Conservation (phyloP, 116 monocot species). For the Papilionanthe hybrid region DNA sequence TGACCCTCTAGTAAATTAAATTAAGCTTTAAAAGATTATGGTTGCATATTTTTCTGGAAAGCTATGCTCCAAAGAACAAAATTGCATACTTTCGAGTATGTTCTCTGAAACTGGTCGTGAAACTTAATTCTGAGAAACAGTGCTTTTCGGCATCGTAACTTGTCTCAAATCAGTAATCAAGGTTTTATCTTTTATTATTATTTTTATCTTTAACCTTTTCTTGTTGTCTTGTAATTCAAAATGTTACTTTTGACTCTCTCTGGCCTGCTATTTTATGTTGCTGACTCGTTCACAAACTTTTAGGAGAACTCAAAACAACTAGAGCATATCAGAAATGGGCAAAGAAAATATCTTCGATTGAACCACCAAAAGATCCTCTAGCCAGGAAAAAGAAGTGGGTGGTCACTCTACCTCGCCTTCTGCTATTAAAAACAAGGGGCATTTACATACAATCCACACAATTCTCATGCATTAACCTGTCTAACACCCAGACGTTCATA, state of each 20-base stretch:
- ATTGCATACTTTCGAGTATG: neutral
- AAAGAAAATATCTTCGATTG: slow-evolving; percentile 46
- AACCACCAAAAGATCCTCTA: slow-evolving; percentile 70
- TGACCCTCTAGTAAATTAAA: neutral
- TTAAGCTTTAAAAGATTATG: neutral
- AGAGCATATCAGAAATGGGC: slow-evolving; percentile 84
- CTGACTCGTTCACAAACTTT: neutral
- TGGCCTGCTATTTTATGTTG: neutral
- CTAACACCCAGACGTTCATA: too few relatives aligned
- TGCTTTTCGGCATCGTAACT: neutral
- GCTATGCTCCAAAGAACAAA: neutral
- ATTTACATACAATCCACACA: too few relatives aligned
- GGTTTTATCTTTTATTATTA: neutral
- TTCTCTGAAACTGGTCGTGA: neutral
- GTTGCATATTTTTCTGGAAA: neutral
- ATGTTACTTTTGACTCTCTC: too few relatives aligned
- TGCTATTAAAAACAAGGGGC: too few relatives aligned
- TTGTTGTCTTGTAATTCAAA: neutral
- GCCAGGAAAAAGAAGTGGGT: slow-evolving; percentile 38
- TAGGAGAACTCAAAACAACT: slow-evolving; percentile 67
- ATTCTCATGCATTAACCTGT: too few relatives aligned
- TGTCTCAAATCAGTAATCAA: neutral
- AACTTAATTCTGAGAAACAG: neutral
- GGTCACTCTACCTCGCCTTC: neutral
- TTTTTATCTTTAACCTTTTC: neutral